Evolutionary conservation across 805 yeast genomes (phyloP), one percentile per base, ranked within the genome.

Genomic region (Yarrowia bubula): DNA sequence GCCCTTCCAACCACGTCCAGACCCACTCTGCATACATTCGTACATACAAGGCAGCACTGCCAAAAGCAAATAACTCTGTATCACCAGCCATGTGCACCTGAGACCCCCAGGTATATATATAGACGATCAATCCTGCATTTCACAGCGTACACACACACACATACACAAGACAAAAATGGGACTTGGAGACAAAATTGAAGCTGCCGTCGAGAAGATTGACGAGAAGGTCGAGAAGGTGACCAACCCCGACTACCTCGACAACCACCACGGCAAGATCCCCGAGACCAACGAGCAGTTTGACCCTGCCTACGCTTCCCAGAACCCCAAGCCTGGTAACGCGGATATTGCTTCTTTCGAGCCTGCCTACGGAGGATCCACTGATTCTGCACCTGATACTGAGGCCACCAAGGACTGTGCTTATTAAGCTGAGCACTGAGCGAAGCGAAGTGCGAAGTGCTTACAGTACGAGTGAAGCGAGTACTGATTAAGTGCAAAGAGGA

Each of bases 281-380:
- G 61, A 55, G 38, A 11, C 15, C 38, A 55, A 55, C 61, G 61
- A 55, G 61, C 61, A 55, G 61, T 55, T 55, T 55, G 61, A 55
- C 39, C 61, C 61, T 41, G 61, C 61, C 38, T 55, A 55, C 47
- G 37, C 61, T 8, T n/a, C 47, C 15, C 61, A 39, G 46, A 15
- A 39, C 61, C 61, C 61, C 47, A 39, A 39, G 38, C 47, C 61
- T 8, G 61, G 61, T 8, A 31, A 41, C 15, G 22, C 61, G 28
- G 61, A 55, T 38, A 55, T 55, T 41, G 35, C 61, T 22, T 55
- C 61, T 7, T 55, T 55, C 6, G 61, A 39, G 38, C 61, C 61
- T 39, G 61, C 61, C 10, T 55, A 55, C 47, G 61, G 61, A 4
- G 61, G 61, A 39, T 5, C 47, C 5, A 4, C 43, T 18, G 58